Evolutionary conservation across 106 monocot genomes (phyloP).

Genomic region (Triglochin maritima): DNA sequence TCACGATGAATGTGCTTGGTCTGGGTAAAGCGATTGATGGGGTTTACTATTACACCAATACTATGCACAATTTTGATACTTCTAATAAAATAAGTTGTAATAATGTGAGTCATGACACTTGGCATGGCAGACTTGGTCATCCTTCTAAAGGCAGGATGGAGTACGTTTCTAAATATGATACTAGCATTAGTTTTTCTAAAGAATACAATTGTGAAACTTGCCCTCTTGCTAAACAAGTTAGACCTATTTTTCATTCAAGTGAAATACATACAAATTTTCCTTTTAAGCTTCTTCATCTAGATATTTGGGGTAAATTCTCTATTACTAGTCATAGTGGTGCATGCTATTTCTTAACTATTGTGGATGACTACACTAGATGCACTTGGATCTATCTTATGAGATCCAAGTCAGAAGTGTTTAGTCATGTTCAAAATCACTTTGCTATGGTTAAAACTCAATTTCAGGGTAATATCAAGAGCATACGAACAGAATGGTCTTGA

Average conservation of each 20-base stretch:
- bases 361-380: constrained; percentile 1
- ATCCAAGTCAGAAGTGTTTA: background rate
- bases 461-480: background rate
- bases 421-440: background rate
- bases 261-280: background rate
- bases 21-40: background rate
- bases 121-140: background rate
- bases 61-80: too few species aligned
- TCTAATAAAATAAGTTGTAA: too few species aligned
- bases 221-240: background rate
- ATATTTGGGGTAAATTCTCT: background rate
- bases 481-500: constrained; percentile 1
- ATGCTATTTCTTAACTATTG: constrained; percentile 2
- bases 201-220: background rate
- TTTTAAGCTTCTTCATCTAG: background rate
- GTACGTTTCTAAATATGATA: background rate
- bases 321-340: background rate
- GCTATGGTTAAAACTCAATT: background rate
- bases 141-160: background rate
- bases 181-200: background rate
- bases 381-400: constrained; percentile 1
- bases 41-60: background rate
- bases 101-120: background rate
- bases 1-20: constrained; percentile 2
- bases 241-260: background rate